Percentiles rank a stretch among this genome's conserved stretches.
phyloP scores from a whole-genome alignment of 2,329 filamentous ascomycete genomes.

The Penicillium sp. region DNA sequence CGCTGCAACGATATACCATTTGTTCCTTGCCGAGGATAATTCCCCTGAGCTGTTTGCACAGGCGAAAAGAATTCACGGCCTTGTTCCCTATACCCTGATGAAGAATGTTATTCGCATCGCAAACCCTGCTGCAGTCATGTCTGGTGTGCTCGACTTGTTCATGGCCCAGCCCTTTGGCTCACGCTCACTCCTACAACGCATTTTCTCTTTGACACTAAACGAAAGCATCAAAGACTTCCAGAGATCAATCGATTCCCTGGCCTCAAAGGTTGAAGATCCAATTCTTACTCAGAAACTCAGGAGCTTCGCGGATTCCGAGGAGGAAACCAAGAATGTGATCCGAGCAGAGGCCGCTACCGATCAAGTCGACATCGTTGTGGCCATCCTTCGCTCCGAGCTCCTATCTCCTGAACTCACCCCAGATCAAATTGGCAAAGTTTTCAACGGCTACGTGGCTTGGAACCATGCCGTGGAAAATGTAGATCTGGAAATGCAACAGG shows the following conservation, averaged over 20 bases:
- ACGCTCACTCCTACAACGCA: constrained; percentile 85
- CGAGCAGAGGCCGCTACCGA: constrained; percentile 71
- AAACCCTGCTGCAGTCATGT: constrained; percentile 96
- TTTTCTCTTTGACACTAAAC: constrained; percentile 86
- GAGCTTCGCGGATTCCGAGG: constrained; percentile 71
- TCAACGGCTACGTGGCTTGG: constrained; percentile 95
- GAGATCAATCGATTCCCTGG: constrained; percentile 76
- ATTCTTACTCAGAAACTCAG: constrained; percentile 79
- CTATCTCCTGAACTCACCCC: constrained; percentile 69
- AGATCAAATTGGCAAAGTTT: constrained; percentile 78
- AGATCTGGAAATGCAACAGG: constrained; percentile 83
- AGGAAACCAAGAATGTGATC: constrained; percentile 71
- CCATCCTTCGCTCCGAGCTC: constrained; percentile 75
- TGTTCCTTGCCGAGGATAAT: constrained; percentile 97
- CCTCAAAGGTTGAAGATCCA: constrained; percentile 74
- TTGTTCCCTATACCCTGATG: constrained; percentile 87
- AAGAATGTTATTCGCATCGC: constrained; percentile 97
- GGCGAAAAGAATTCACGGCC: constrained; percentile 87
- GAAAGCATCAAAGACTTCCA: constrained; percentile 88
- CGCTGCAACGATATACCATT: constrained; percentile 91
- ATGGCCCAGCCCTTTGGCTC: constrained; percentile 91
- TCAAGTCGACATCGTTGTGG: constrained; percentile 79
- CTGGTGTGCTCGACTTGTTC: constrained; percentile 90
- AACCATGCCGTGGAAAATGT: constrained; percentile 87
- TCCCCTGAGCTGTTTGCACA: constrained; percentile 95